These are phyloP conservation scores for Colletotrichum sp. DNA, from an alignment of 2,329 filamentous ascomycete species.

Conservation along the genomic window DNA sequence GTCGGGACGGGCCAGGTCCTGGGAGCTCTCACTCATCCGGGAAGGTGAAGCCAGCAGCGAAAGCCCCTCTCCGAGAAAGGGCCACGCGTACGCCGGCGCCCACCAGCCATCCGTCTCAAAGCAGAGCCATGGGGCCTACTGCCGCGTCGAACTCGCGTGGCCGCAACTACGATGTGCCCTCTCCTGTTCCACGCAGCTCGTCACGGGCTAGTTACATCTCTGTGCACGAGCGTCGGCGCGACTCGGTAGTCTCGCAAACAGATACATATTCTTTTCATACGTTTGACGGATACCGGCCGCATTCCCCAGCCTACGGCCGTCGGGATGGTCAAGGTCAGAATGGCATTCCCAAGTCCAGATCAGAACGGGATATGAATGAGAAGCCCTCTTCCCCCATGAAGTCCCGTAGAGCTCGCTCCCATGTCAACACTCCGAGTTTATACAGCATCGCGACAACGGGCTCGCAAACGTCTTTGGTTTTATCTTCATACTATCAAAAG, in stretches of 20 bases:
- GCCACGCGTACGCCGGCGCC: background rate
- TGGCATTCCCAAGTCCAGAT: conserved; percentile 33
- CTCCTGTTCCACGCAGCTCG: conserved; percentile 40
- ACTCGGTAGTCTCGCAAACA: conserved; percentile 61
- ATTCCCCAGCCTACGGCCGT: conserved; percentile 45
- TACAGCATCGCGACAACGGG: conserved; percentile 65
- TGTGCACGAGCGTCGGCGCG: conserved; percentile 54
- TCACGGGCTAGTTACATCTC: conserved; percentile 56
- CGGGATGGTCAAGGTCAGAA: conserved; percentile 32
- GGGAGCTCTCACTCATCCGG: background rate
- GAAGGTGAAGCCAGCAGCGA: conserved; percentile 29
- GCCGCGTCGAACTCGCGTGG: conserved; percentile 14
- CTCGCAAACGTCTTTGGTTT: conserved; percentile 58
- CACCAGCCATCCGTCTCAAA: background rate
- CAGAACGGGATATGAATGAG: conserved; percentile 36
- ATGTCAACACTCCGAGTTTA: conserved; percentile 55
- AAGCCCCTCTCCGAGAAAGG: background rate
- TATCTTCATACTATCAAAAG: conserved; percentile 54
- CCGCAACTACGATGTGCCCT: conserved; percentile 22
- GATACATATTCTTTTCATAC: conserved; percentile 60
- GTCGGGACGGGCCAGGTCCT: conserved; percentile 45
- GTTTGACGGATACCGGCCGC: conserved; percentile 45
- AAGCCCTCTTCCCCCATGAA: conserved; percentile 18
- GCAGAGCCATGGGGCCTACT: conserved; percentile 20
- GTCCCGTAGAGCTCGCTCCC: conserved; percentile 34